Evolutionary conservation across 2,329 filamentous ascomycete genomes (phyloP).

Genomic region (Davidsoniella virescens): DNA sequence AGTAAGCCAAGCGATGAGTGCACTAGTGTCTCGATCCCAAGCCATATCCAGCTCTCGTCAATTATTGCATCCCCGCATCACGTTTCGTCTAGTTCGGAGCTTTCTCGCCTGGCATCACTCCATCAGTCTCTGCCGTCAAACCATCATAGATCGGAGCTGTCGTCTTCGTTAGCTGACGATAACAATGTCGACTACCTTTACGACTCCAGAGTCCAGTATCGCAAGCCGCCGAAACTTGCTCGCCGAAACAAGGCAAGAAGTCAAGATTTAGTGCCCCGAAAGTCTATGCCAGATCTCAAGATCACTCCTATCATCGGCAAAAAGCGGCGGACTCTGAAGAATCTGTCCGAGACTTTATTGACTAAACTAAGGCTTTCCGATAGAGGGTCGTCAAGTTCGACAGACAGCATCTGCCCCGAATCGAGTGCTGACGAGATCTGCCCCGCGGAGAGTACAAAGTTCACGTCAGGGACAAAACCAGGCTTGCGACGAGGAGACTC

Average conservation of each 20-base stretch:
- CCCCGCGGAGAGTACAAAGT: background rate
- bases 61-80: too few species aligned
- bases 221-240: background rate
- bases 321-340: conserved; percentile 1
- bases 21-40: background rate
- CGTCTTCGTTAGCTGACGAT: background rate
- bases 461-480: background rate
- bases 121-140: background rate
- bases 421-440: background rate
- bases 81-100: background rate
- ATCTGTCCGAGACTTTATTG: background rate
- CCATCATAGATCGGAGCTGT: background rate
- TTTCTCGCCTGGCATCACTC: background rate
- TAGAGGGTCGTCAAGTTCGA: background rate
- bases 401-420: background rate
- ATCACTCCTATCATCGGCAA: background rate
- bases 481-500: conserved; percentile 2
- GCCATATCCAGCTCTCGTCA: too few species aligned
- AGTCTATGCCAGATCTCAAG: background rate
- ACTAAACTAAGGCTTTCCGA: conserved; percentile 3
- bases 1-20: background rate
- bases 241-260: too few species aligned
- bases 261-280: too few species aligned
- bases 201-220: background rate
- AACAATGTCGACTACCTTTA: conserved; percentile 2